phyloP scores from a whole-genome alignment of 257 asterid genomes.

The Craterostigma plantagineum region DNA sequence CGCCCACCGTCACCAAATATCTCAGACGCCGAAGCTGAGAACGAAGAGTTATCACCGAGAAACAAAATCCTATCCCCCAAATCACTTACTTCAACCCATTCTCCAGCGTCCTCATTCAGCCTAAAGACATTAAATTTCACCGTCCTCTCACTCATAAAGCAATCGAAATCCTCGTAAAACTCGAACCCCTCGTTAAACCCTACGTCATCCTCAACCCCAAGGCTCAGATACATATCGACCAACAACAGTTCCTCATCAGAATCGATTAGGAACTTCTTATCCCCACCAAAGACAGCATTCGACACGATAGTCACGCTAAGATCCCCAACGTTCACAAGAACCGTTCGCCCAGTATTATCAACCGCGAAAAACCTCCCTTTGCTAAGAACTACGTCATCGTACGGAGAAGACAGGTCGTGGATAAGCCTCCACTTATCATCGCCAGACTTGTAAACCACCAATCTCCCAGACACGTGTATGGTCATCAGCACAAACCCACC shows the following conservation, averaged over 20 bases:
- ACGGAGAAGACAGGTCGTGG: conserved; percentile 37
- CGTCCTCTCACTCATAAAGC: conserved; percentile 51
- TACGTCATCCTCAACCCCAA: conserved; percentile 43
- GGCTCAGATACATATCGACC: conserved; percentile 52
- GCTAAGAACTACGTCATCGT: conserved; percentile 57
- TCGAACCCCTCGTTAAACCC: conserved; percentile 42
- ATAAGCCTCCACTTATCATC: conserved; percentile 51
- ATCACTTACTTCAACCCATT: conserved; percentile 42
- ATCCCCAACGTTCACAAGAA: conserved; percentile 23
- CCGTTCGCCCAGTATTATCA: conserved; percentile 44
- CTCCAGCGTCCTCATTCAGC: conserved; percentile 28
- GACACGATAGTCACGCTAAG: conserved; percentile 28
- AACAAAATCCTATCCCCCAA: conserved; percentile 60
- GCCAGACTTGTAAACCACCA: conserved; percentile 60
- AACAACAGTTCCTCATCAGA: conserved; percentile 44
- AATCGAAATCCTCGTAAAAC: conserved; percentile 55
- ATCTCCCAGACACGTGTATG: conserved; percentile 51
- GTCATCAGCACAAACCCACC: conserved; percentile 43
- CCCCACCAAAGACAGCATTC: conserved; percentile 42
- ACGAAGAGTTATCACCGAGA: conserved; percentile 63
- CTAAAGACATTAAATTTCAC: conserved; percentile 62
- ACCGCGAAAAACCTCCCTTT: conserved; percentile 45
- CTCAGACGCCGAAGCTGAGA: conserved; percentile 43
- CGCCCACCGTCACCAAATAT: conserved; percentile 15
- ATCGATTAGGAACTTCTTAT: conserved; percentile 66